These are phyloP conservation scores for Xylaria palmicola DNA, from an alignment of 495 filamentous ascomycete species.

Conservation along the genomic window DNA sequence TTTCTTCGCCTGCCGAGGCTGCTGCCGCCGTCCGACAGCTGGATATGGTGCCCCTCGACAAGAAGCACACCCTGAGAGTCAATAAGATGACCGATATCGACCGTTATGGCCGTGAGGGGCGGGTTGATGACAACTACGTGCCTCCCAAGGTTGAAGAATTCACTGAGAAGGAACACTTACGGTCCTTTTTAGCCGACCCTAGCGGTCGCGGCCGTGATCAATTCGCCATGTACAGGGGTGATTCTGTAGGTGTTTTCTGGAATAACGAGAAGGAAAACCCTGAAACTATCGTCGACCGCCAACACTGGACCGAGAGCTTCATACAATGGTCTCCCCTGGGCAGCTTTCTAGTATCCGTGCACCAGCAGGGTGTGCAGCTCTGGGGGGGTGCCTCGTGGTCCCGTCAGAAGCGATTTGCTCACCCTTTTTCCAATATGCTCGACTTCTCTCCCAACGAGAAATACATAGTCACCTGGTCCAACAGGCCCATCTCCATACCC, in stretches of 20 bases:
- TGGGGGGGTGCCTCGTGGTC: constrained; percentile 92
- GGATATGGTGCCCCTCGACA: constrained; percentile 82
- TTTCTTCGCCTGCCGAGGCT: constrained; percentile 87
- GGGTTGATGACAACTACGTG: constrained; percentile 84
- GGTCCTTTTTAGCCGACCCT: constrained; percentile 85
- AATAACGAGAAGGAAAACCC: constrained; percentile 92
- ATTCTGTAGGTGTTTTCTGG: constrained; percentile 93
- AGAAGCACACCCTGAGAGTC: constrained; percentile 88
- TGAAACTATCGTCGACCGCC: constrained; percentile 83
- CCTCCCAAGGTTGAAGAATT: constrained; percentile 76
- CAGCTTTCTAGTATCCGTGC: constrained; percentile 90
- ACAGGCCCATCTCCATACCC: constrained; percentile 83
- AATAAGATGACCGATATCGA: constrained; percentile 99
- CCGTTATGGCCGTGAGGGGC: constrained; percentile 89
- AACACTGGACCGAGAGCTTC: constrained; percentile 95
- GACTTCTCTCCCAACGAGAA: constrained; percentile 94
- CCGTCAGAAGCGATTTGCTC: constrained; percentile 86
- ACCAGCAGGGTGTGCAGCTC: constrained; percentile 91
- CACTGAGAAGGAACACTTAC: constrained; percentile 87
- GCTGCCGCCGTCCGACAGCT: constrained; percentile 82
- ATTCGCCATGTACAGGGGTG: constrained; percentile 85
- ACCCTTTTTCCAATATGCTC: constrained; percentile 91
- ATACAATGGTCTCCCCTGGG: constrained; percentile 96
- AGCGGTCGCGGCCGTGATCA: constrained; percentile 89
- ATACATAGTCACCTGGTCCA: constrained; percentile 95